A percentile compares a stretch with the other conserved stretches of the same genome.
phyloP scores from a whole-genome alignment of 441 rosid species.

The Syzygium syzygioides region DNA sequence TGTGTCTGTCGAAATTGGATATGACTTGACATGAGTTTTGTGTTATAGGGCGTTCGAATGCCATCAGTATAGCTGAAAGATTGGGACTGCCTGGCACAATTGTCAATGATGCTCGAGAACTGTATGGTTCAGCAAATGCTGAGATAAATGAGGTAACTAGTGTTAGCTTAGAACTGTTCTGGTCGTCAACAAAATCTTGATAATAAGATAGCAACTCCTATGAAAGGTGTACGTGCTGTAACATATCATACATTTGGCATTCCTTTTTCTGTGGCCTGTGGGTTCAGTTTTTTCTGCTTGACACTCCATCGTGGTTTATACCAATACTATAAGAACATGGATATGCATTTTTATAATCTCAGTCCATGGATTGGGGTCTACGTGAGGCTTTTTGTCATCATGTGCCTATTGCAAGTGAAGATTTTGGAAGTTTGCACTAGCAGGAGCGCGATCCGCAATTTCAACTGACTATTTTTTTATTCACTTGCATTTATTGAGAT shows the following conservation, averaged over 20 bases:
- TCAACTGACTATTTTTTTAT: background rate
- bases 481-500: background rate
- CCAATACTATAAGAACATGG: background rate
- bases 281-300: background rate
- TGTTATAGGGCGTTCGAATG: slow-evolving; percentile 80
- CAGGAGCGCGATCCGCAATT: background rate
- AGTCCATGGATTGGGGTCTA: background rate
- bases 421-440: background rate
- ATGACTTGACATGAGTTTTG: slow-evolving; percentile 8
- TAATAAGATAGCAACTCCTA: background rate
- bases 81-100: slow-evolving; percentile 58
- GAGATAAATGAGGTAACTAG: slow-evolving; percentile 72
- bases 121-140: slow-evolving; percentile 73
- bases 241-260: background rate
- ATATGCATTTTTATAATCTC: background rate
- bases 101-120: slow-evolving; percentile 46
- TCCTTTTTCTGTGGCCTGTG: background rate
- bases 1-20: background rate
- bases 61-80: slow-evolving; percentile 77
- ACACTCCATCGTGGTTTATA: background rate
- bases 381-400: background rate
- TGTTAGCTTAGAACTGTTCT: background rate
- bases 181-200: background rate
- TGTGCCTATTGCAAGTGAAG: background rate
- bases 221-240: background rate